Conservation (phyloP, 2,329 filamentous ascomycete genomes). For the Penicillium fuscoglaucum region DNA sequence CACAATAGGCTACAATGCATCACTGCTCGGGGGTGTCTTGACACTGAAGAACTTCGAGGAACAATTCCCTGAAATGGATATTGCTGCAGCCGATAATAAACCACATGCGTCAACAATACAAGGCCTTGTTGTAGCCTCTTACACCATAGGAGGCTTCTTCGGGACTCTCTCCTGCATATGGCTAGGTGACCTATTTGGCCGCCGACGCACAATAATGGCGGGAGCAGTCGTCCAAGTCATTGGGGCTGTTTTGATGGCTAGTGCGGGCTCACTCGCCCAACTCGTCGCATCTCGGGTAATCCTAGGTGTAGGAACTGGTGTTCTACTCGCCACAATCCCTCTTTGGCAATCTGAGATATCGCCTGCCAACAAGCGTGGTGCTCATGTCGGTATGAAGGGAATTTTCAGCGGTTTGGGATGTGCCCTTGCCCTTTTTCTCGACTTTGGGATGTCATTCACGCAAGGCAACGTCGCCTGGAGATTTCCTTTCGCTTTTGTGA, state of each 20-base stretch:
- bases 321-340: conserved; percentile 21
- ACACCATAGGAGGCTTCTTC: conserved; percentile 21
- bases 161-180: conserved; percentile 24
- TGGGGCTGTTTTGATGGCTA: conserved; percentile 18
- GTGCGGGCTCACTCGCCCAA: conserved; percentile 15
- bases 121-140: conserved; percentile 21
- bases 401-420: conserved; percentile 24
- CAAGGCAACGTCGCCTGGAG: conserved; percentile 20
- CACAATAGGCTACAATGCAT: conserved; percentile 23
- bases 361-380: conserved; percentile 20
- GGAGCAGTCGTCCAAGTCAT: conserved; percentile 20
- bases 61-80: conserved; percentile 23
- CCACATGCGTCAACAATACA: conserved; percentile 21
- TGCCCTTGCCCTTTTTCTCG: conserved; percentile 22
- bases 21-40: conserved; percentile 23
- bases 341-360: conserved; percentile 27
- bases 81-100: conserved; percentile 10
- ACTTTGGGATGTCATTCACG: conserved; percentile 26
- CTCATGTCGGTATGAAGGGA: conserved; percentile 25
- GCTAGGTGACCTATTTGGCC: conserved; percentile 23
- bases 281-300: conserved; percentile 17
- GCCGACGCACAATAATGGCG: conserved; percentile 23
- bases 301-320: conserved; percentile 20
- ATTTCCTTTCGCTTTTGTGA: conserved; percentile 21
- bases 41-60: conserved; percentile 18